Evolutionary conservation across 2,329 filamentous ascomycete species (phyloP), one percentile per base, ranked within the genome.

Genomic region (Purpureocillium takamizusanense): DNA sequence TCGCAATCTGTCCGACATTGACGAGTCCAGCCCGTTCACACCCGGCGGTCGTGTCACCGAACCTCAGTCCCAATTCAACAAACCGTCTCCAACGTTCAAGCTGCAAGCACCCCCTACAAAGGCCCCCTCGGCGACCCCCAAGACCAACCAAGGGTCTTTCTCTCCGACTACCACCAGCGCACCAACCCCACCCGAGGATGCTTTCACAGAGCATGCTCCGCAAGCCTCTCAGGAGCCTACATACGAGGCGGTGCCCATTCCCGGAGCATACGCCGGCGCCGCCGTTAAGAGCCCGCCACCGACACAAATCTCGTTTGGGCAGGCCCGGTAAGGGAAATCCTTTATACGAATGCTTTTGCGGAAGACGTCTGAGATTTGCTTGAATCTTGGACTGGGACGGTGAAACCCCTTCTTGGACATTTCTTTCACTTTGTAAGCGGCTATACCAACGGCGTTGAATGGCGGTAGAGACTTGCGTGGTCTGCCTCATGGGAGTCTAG

Each of bases 221-320:
- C 74, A 78, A 18, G 83, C 84, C 9, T 80, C 84, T 1, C 84
- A 88, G 35, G 90, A 95, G 70, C 78, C 83, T 51, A 78, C 80
- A 35, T 95, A 95, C 60, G 89, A 81, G 11, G 68, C 82, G 16
- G 90, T 95, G 25, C 86, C 89, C 1, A 95, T 95, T 42, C 90
- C 90, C 0, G 85, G 84, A 6, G 85, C 88, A 0, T 95, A 95
- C 56, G 67, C 73, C 7, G 73, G 70, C 35, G 67, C 68, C 41
- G 68, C 67, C 6, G 50, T 77, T 40, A 72, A 67, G 59, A 74
- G 66, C 51, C 71, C 74, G 27, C 66, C 65, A 25, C 62, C 65
- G 8, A 57, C 49, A 31, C 67, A 69, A 53, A 63, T 60, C 11
- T 56, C 50, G 17, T 74, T 73, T 46, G 61, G 66, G 12, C 51